A percentile compares a stretch with the other conserved stretches of the same genome.
Conservation (phyloP, 495 filamentous ascomycete species). For the Penicillium herquei region DNA sequence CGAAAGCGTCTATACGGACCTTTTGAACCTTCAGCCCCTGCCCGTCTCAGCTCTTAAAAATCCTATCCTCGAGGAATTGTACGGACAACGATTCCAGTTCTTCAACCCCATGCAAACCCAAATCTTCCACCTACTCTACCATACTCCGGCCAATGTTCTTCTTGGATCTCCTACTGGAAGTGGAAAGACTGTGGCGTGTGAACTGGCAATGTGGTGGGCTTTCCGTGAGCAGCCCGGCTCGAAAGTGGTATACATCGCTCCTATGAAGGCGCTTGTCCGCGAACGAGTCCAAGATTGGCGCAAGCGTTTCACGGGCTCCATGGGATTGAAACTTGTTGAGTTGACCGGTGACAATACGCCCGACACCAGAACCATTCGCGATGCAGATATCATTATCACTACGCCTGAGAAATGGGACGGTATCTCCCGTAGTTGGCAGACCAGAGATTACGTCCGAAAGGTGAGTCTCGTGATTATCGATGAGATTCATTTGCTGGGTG, state of each 20-base stretch:
- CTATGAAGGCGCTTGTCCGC: slow-evolving; percentile 97
- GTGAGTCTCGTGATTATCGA: slow-evolving; percentile 98
- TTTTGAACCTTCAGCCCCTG: slow-evolving; percentile 88
- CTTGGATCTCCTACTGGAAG: slow-evolving; percentile 96
- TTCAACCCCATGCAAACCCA: slow-evolving; percentile 99
- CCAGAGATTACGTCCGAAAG: slow-evolving; percentile 89
- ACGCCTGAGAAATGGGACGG: slow-evolving; percentile 99
- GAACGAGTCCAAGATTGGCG: slow-evolving; percentile 97
- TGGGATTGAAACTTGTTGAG: slow-evolving; percentile 91
- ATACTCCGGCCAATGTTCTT: slow-evolving; percentile 86
- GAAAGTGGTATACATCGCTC: slow-evolving; percentile 98
- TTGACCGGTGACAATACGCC: slow-evolving; percentile 98
- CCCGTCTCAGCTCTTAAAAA: slow-evolving; percentile 88
- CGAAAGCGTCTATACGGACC: slow-evolving; percentile 92
- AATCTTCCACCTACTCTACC: slow-evolving; percentile 92
- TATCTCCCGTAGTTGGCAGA: slow-evolving; percentile 98
- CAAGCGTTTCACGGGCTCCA: slow-evolving; percentile 72
- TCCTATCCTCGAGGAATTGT: slow-evolving; percentile 80
- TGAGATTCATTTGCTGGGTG: slow-evolving; percentile 94
- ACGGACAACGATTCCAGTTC: slow-evolving; percentile 82
- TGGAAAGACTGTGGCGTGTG: slow-evolving; percentile 94
- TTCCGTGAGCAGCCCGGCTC: slow-evolving; percentile 94
- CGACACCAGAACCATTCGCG: slow-evolving; percentile 87
- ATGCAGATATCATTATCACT: slow-evolving; percentile 97
- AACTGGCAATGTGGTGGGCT: slow-evolving; percentile 99